Percentiles rank a stretch among this genome's conserved stretches.
These are phyloP conservation scores for Fusarium xyrophilum DNA, from an alignment of 2,329 filamentous ascomycete genomes.

Conservation along the genomic window DNA sequence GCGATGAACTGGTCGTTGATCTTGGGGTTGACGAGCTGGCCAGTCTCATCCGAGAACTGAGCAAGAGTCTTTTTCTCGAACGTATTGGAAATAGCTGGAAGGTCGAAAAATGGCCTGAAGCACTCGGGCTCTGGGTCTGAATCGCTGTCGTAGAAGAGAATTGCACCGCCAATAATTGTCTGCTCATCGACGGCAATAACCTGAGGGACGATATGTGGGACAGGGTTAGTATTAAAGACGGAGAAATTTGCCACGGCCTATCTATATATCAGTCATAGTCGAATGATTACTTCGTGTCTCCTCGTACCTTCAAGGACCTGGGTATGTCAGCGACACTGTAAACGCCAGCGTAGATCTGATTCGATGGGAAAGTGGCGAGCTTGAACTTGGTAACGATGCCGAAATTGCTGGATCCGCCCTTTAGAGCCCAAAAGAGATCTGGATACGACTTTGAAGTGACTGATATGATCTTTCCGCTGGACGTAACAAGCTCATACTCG, in stretches of 20 bases:
- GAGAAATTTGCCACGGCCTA: constrained; percentile 20
- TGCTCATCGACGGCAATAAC: constrained; percentile 19
- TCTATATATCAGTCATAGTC: too few relatives aligned
- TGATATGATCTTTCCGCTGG: constrained; percentile 49
- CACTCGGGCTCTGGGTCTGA: constrained; percentile 16
- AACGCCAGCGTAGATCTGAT: constrained; percentile 17
- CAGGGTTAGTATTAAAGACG: constrained; percentile 22
- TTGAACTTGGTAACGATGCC: constrained; percentile 47
- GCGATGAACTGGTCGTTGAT: constrained; percentile 32
- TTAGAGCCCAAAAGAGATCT: constrained; percentile 47
- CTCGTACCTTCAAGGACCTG: constrained; percentile 9
- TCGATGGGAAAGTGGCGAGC: constrained; percentile 36
- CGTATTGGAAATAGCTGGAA: constrained; percentile 13
- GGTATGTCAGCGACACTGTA: constrained; percentile 19
- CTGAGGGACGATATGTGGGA: constrained; percentile 27
- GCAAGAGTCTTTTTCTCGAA: constrained; percentile 19
- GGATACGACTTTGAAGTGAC: constrained; percentile 47
- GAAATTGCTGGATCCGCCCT: constrained; percentile 48
- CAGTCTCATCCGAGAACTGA: constrained; percentile 16
- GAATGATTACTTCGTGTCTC: too few relatives aligned
- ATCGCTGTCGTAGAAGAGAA: constrained; percentile 30
- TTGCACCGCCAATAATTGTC: constrained; percentile 17
- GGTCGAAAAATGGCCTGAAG: constrained; percentile 22
- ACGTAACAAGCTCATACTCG: constrained; percentile 53
- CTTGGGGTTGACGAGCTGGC: constrained; percentile 11